Evolutionary conservation across 345 rosid genomes (phyloP), one percentile per base, ranked within the genome.

Genomic region (Syzygium oleosum): DNA sequence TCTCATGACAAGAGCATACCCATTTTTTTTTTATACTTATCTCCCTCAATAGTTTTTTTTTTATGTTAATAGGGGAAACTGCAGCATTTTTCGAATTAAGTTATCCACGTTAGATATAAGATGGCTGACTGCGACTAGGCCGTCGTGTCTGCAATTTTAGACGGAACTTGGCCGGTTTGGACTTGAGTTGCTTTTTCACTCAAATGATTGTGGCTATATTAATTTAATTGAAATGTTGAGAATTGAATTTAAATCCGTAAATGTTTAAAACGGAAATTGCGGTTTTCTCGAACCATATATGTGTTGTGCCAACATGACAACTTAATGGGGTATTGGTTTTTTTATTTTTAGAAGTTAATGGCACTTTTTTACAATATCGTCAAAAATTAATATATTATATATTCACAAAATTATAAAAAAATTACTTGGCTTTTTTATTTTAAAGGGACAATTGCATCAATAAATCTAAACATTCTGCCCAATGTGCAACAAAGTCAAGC

Each of bases 41-140:
- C 15, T n/a, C 65, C 65, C 27, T 59, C 12, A 43, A 43, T 43
- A 43, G 46, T 43, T 43, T 43, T 43, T 43, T 43, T 43, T 25
- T 15, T 38, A 38, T 31, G 4, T 65, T 16, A 29, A 65, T 65
- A 31, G 17, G 78, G 78, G 17, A 65, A 65, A 6, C 9, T 31
- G 22, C 4, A 31, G 12, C 21, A 65, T 31, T 65, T 65, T 16
- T 65, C 17, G 0, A 65, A 10, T 65, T 31, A 31, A 65, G 3
- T 65, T 65, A 0, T 65, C 0, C 43, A 16, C 3, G 0, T 65
- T 1, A 10, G 2, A 65, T 31, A 2, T 43, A 43, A 43, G 1
- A 43, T 43, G 7, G 2, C 13, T 0, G 0, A 22, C 22, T 16
- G 4, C 9, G 43, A 68, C 4, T 34, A 1, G 25, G 9, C 22